phyloP scores from a whole-genome alignment of 2,329 filamentous ascomycete species.

The Pseudovirgaria hyperparasitica region DNA sequence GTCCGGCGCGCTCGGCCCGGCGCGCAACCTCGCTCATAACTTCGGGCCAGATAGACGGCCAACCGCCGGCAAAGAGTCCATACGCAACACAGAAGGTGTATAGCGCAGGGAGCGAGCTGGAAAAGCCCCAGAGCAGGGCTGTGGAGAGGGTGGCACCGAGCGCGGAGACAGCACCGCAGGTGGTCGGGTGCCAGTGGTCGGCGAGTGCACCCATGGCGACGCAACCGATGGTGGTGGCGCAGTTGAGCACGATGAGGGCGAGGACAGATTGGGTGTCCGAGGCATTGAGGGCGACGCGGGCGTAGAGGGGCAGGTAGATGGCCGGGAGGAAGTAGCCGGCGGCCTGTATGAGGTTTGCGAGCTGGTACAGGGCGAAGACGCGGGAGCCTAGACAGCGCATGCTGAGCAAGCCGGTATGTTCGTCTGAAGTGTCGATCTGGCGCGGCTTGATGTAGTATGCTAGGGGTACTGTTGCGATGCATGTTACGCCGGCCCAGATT shows the following conservation, averaged over 20 bases:
- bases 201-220: conserved; percentile 23
- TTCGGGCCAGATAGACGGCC: conserved; percentile 13
- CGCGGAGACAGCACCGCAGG: conserved; percentile 29
- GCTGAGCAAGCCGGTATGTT: conserved; percentile 12
- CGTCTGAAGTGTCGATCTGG: conserved; percentile 12
- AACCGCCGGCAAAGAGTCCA: conserved; percentile 20
- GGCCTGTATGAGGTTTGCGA: conserved; percentile 23
- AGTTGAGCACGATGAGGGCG: conserved; percentile 23
- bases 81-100: conserved; percentile 20
- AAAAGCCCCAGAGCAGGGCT: conserved; percentile 36
- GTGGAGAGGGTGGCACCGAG: conserved; percentile 27
- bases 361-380: conserved; percentile 19
- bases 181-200: conserved; percentile 30
- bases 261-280: conserved; percentile 13
- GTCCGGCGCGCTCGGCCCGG: conserved; percentile 1
- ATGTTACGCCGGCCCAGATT: conserved; percentile 22
- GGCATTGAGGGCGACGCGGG: conserved; percentile 13
- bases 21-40: conserved; percentile 12
- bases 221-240: conserved; percentile 23
- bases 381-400: conserved; percentile 17
- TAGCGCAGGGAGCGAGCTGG: conserved; percentile 22
- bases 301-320: conserved; percentile 26
- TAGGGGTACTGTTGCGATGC: conserved; percentile 18
- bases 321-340: conserved; percentile 28
- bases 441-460: conserved; percentile 20